Conservation (phyloP, 2,329 filamentous ascomycete species). For the Macrophomina pseudophaseolina region DNA sequence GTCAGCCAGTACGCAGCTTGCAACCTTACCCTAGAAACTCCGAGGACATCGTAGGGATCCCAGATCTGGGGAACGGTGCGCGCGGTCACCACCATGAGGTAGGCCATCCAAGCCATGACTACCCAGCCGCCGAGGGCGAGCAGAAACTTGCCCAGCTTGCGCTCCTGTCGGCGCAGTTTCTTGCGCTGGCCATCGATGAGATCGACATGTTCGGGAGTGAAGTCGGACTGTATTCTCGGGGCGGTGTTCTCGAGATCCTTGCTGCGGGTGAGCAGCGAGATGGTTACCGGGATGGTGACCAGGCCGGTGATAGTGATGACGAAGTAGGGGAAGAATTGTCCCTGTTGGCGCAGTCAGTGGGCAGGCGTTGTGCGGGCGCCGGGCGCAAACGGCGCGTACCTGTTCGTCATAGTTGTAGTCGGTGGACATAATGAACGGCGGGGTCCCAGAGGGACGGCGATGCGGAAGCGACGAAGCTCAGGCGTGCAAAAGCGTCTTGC, state of each 20-base stretch:
- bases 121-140: constrained; percentile 79
- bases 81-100: constrained; percentile 82
- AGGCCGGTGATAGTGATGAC: constrained; percentile 88
- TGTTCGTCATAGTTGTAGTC: constrained; percentile 99
- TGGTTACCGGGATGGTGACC: constrained; percentile 88
- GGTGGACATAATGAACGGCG: constrained; percentile 71
- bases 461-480: constrained; percentile 17
- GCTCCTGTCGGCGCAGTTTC: constrained; percentile 87
- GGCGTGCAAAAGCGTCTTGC: not conserved
- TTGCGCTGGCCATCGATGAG: constrained; percentile 81
- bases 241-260: constrained; percentile 81
- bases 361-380: not conserved
- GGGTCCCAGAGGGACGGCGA: constrained; percentile 25
- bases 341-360: constrained; percentile 55
- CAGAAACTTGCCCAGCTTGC: constrained; percentile 82
- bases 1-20: constrained; percentile 3
- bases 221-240: constrained; percentile 80
- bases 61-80: constrained; percentile 77
- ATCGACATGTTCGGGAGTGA: constrained; percentile 80
- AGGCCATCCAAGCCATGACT: constrained; percentile 87
- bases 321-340: constrained; percentile 99
- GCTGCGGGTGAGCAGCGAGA: constrained; percentile 80
- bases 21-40: constrained; percentile 73
- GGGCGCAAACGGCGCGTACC: constrained; percentile 54
- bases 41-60: constrained; percentile 96